Percentiles rank a stretch among this genome's conserved stretches.
phyloP scores from a whole-genome alignment of 1,284 basidiomycete species.

The Thecaphora thlaspeos region DNA sequence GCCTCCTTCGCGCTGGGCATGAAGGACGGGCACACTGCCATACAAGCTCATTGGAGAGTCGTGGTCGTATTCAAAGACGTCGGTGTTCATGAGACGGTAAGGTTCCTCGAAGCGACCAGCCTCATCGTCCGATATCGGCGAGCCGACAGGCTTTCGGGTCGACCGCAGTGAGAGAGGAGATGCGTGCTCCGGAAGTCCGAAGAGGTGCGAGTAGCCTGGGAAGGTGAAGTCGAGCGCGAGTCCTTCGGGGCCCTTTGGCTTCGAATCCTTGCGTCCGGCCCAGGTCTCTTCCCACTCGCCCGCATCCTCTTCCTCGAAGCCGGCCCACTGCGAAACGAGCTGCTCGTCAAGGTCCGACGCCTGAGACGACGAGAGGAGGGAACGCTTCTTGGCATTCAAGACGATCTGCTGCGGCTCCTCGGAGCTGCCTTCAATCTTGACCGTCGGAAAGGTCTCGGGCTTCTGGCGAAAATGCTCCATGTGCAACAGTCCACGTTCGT shows the following conservation, averaged over 20 bases:
- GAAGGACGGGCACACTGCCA: conserved; percentile 76
- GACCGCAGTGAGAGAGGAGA: conserved; percentile 79
- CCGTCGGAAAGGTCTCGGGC: conserved; percentile 44
- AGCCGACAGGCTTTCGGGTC: conserved; percentile 39
- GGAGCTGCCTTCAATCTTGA: conserved; percentile 26
- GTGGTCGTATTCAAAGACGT: conserved; percentile 94
- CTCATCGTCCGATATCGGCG: conserved; percentile 29
- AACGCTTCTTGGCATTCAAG: conserved; percentile 39
- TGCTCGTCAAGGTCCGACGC: conserved; percentile 15
- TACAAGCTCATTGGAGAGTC: conserved; percentile 83
- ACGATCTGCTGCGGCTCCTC: conserved; percentile 29
- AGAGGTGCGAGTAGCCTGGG: conserved; percentile 83
- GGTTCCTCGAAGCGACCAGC: conserved; percentile 66
- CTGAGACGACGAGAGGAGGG: conserved; percentile 22
- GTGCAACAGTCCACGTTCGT: conserved; percentile 84
- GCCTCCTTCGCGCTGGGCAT: conserved; percentile 72
- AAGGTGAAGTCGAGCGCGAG: conserved; percentile 89
- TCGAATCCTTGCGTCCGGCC: conserved; percentile 80
- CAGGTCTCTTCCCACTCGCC: conserved; percentile 84
- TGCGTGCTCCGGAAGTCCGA: conserved; percentile 95
- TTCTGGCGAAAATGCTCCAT: conserved; percentile 83
- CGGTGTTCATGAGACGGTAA: conserved; percentile 91
- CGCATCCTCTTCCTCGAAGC: conserved; percentile 64
- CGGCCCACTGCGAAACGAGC: conserved; percentile 44
- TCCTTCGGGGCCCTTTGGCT: conserved; percentile 97